Conservation (phyloP, 139 green algal species). For the Coccomyxa sp. region DNA sequence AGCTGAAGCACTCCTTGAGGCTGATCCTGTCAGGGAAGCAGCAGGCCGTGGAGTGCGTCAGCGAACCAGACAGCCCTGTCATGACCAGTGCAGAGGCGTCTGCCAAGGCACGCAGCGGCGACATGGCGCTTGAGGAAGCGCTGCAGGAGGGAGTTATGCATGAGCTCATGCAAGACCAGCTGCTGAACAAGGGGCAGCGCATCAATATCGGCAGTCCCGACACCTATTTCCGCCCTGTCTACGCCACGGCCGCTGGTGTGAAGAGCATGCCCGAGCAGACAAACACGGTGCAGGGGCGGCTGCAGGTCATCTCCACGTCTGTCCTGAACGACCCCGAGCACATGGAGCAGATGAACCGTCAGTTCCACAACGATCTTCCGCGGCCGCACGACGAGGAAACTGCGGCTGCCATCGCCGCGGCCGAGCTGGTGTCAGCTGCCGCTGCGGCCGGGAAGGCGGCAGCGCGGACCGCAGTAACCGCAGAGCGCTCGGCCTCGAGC, state of each 20-base stretch:
- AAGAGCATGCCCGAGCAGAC: background rate
- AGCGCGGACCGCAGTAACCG: too few species aligned
- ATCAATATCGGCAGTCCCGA: background rate
- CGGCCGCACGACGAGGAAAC: too few species aligned
- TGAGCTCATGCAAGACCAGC: background rate
- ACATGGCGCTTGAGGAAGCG: background rate
- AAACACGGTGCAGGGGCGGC: background rate
- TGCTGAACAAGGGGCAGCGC: background rate
- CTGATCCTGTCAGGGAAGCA: background rate
- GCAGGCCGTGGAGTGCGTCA: background rate
- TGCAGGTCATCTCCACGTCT: background rate
- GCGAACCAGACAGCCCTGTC: background rate
- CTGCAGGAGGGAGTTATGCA: background rate
- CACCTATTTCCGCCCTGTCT: background rate
- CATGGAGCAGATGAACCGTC: background rate
- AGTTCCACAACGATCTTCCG: background rate
- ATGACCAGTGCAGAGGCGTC: background rate
- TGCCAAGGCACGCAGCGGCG: too few species aligned
- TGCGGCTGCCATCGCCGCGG: too few species aligned
- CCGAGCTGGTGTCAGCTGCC: too few species aligned
- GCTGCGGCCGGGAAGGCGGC: too few species aligned
- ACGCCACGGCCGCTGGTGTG: background rate
- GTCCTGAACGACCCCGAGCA: background rate
- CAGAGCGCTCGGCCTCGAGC: too few species aligned
- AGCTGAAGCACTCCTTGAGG: background rate